phyloP scores from a whole-genome alignment of 2,329 filamentous ascomycete genomes.

The Aureobasidium sp. region DNA sequence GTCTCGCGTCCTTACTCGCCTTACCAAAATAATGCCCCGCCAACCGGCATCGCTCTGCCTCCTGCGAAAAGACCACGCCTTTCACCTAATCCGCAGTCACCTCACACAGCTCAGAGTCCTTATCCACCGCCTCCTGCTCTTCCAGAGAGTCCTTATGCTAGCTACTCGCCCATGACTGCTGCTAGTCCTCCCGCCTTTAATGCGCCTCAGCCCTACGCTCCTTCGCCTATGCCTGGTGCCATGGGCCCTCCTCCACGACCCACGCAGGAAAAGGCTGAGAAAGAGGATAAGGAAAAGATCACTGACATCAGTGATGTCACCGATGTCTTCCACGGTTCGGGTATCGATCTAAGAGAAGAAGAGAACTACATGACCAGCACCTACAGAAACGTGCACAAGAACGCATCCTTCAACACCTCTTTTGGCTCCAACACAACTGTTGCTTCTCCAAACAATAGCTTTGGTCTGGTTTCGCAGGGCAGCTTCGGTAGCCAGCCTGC shows the following conservation, averaged over 20 bases:
- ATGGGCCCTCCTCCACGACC: conserved; percentile 60
- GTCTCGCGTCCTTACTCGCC: conserved; percentile 22
- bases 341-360: conserved; percentile 80
- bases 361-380: conserved; percentile 70
- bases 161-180: conserved; percentile 15
- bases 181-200: conserved; percentile 39
- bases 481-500: conserved; percentile 28
- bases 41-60: conserved; percentile 52
- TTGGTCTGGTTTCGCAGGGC: conserved; percentile 39
- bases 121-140: conserved; percentile 14
- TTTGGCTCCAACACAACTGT: conserved; percentile 29
- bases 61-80: conserved; percentile 67
- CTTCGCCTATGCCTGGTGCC: conserved; percentile 32
- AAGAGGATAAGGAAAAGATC: conserved; percentile 52
- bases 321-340: conserved; percentile 76
- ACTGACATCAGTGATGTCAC: conserved; percentile 64
- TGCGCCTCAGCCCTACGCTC: conserved; percentile 43
- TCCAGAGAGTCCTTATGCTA: conserved; percentile 15
- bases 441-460: conserved; percentile 37
- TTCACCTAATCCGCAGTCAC: conserved; percentile 60
- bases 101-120: conserved; percentile 20
- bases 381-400: conserved; percentile 33
- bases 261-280: conserved; percentile 41
- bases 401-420: conserved; percentile 20
- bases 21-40: conserved; percentile 56